Evolutionary conservation across 2,329 filamentous ascomycete species (phyloP).

Genomic region (Gyromitra esculenta): DNA sequence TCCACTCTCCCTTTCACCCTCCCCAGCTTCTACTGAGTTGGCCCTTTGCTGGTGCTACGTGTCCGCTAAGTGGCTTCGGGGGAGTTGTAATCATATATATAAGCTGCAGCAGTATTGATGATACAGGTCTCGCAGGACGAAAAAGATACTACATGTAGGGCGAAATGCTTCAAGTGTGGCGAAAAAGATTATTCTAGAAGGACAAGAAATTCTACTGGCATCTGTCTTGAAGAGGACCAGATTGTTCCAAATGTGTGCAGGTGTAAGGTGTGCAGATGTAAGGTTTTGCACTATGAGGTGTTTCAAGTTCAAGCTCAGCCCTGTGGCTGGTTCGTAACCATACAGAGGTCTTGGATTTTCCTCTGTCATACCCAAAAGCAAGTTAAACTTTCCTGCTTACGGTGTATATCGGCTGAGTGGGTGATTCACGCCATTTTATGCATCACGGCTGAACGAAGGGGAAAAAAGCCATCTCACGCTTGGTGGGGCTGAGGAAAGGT

Average conservation of each 20-base stretch:
- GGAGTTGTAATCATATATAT: too few relatives aligned
- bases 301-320: not conserved
- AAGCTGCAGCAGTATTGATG: constrained; percentile 2
- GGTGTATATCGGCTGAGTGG: constrained; percentile 19
- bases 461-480: not conserved
- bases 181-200: too few relatives aligned
- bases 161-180: not conserved
- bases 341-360: not conserved
- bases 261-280: not conserved
- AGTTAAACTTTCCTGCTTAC: constrained; percentile 8
- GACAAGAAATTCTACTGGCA: too few relatives aligned
- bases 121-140: not conserved
- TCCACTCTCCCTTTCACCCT: not conserved
- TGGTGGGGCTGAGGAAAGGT: constrained; percentile 18
- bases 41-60: constrained; percentile 2
- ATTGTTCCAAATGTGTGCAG: not conserved
- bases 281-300: not conserved
- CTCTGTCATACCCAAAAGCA: constrained; percentile 35
- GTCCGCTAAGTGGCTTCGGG: constrained; percentile 4
- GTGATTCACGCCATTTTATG: constrained; percentile 21
- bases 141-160: not conserved
- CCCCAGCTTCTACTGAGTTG: not conserved
- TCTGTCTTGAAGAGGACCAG: not conserved
- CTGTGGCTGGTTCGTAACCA: constrained; percentile 18
- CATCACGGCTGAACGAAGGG: constrained; percentile 25